Base-by-base conservation (phyloP, 2,329 filamentous ascomycete genomes). In the Apiospora aurea region DNA sequence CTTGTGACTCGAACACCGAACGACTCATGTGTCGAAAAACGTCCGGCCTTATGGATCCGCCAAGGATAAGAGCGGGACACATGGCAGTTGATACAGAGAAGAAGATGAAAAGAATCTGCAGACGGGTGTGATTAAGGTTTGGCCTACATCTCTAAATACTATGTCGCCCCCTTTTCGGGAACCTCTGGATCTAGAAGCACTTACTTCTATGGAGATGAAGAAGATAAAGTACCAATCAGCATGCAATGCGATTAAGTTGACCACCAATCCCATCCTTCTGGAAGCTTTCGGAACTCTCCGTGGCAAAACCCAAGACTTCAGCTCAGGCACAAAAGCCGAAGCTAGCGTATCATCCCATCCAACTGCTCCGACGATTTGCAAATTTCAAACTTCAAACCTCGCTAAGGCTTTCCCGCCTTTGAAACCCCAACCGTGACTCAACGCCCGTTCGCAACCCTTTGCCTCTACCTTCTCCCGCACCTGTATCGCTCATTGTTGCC, bases 1-100 rank as follows among this genome's bases (percentile, higher is more conserved):
- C 53, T n/a, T 64, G 57, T 64, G 57, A 41, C 57, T 64, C 57
- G 57, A 64, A 41, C 34, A 41, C 57, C 57, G 57, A 41, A 64
- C 57, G 57, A 64, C 57, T 64, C 57, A 41, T 64, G 57, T 16
- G 34, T 64, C 57, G 18, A 64, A 64, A 64, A 64, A 21, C 18
- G 18, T 5, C 53, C 29, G 29, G 57, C 11, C 29, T 21, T 34
- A 64, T 64, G 21, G 18, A n/a, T 14, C 57, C 53, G 53, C 53
- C 53, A 61, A 16, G 53, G 18, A 61, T 16, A 14, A 21, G 53
- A 5, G 29, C 4, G 3, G 14, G 26, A 29, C 34, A 34, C 18
- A 14, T 6, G 7, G 29, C 26, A 43, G 13, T 43, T 43, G 41
- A 43, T 13, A 43, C 41, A 13, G 8, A 43, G 41, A 43, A 14